Evolutionary conservation across 1,139 yeast species (phyloP).

Genomic region (Pichia cactophila): DNA sequence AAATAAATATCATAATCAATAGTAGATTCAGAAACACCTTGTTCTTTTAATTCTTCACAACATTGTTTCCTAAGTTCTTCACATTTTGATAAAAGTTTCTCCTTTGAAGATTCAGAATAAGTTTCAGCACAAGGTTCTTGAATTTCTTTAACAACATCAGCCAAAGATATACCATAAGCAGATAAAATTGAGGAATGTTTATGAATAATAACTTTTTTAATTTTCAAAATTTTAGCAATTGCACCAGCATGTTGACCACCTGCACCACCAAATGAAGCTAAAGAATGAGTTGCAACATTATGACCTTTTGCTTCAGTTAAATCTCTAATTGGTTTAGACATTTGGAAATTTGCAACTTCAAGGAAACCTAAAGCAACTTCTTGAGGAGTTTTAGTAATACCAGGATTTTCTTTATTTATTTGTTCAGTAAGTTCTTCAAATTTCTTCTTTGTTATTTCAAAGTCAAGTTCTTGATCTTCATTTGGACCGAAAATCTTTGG

Average conservation of each 20-base stretch:
- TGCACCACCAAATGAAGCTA: constrained; percentile 50
- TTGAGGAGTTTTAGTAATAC: constrained; percentile 30
- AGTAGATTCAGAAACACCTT: constrained; percentile 36
- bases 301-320: constrained; percentile 49
- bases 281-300: constrained; percentile 35
- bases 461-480: constrained; percentile 44
- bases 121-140: constrained; percentile 33
- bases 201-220: constrained; percentile 40
- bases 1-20: constrained; percentile 48
- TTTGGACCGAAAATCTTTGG: constrained; percentile 52
- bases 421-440: constrained; percentile 35
- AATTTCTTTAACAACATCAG: constrained; percentile 52
- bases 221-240: constrained; percentile 41
- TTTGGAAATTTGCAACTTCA: constrained; percentile 45
- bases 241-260: constrained; percentile 52
- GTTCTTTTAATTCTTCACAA: constrained; percentile 31
- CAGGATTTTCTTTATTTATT: constrained; percentile 33
- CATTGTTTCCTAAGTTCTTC: neutral
- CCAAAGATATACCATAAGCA: constrained; percentile 50
- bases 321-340: constrained; percentile 51
- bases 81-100: neutral
- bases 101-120: neutral
- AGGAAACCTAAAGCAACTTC: constrained; percentile 48
- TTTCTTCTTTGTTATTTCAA: constrained; percentile 31
- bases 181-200: constrained; percentile 47